Conservation (phyloP, 257 asterid species). For the Verbena officinalis region DNA sequence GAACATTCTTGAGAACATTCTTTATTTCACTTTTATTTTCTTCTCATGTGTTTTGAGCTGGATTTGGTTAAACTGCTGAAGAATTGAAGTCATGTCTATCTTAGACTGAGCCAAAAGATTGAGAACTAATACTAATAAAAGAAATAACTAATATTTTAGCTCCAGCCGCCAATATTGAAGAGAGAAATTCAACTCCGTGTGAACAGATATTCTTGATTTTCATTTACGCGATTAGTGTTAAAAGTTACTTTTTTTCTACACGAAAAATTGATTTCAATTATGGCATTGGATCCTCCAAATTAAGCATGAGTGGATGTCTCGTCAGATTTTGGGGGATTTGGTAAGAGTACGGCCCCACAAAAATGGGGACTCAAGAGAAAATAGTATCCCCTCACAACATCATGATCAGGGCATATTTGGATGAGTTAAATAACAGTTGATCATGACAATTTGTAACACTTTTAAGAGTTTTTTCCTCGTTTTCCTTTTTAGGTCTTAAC, state of each 20-base stretch:
- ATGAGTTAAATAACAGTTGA: not conserved
- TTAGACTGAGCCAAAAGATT: not conserved
- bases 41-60: slow-evolving; percentile 2
- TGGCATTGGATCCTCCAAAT: slow-evolving; percentile 7
- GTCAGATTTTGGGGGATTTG: slow-evolving; percentile 16
- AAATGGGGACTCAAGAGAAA: not conserved
- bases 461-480: not conserved
- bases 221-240: not conserved
- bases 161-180: slow-evolving; percentile 28
- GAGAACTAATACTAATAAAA: not conserved
- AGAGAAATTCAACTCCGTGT: not conserved
- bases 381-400: not conserved
- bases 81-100: not conserved
- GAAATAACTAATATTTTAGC: not conserved
- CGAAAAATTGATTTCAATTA: not conserved
- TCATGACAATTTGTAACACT: not conserved
- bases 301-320: not conserved
- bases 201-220: slow-evolving; percentile 4
- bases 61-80: slow-evolving; percentile 1
- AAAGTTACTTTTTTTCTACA: not conserved
- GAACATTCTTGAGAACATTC: not conserved
- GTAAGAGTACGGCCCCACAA: slow-evolving; percentile 3
- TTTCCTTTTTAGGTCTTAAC: no score
- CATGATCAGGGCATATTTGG: slow-evolving; percentile 10
- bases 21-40: not conserved